Conservation (phyloP, 805 yeast species). For the Danielia reshetovae region DNA sequence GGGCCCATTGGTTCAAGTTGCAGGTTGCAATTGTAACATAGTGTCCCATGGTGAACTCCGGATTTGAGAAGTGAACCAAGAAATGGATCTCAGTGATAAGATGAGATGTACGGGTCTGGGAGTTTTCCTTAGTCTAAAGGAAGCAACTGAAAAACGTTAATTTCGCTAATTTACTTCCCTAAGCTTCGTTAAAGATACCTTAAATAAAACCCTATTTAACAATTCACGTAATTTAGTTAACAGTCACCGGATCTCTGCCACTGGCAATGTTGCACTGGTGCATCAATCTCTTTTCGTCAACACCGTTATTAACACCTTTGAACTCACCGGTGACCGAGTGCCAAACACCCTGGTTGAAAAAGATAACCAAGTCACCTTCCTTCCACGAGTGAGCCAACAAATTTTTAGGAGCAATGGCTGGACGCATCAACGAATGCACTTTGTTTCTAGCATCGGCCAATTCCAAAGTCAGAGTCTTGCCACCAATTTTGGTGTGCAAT, state of each 20-base stretch:
- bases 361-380: slow-evolving; percentile 80
- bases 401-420: slow-evolving; percentile 69
- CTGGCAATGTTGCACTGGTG: slow-evolving; percentile 92
- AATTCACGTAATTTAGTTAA: slow-evolving; percentile 1
- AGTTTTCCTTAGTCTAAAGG: neutral
- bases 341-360: slow-evolving; percentile 87
- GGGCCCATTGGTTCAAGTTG: slow-evolving; percentile 96
- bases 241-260: slow-evolving; percentile 56
- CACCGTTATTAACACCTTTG: slow-evolving; percentile 41
- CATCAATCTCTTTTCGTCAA: slow-evolving; percentile 79
- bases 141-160: neutral
- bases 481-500: slow-evolving; percentile 55
- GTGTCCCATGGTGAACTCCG: slow-evolving; percentile 62
- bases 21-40: slow-evolving; percentile 89
- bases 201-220: too few species aligned
- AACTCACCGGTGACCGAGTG: slow-evolving; percentile 91
- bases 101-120: neutral
- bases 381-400: slow-evolving; percentile 82
- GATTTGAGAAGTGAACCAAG: neutral
- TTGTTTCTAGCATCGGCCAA: slow-evolving; percentile 71
- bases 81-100: neutral
- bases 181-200: slow-evolving; percentile 2
- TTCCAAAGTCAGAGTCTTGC: slow-evolving; percentile 43
- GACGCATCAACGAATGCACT: slow-evolving; percentile 75
- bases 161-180: neutral